Conservation (phyloP, 306 rosid genomes). For the Quercus bicolor region DNA sequence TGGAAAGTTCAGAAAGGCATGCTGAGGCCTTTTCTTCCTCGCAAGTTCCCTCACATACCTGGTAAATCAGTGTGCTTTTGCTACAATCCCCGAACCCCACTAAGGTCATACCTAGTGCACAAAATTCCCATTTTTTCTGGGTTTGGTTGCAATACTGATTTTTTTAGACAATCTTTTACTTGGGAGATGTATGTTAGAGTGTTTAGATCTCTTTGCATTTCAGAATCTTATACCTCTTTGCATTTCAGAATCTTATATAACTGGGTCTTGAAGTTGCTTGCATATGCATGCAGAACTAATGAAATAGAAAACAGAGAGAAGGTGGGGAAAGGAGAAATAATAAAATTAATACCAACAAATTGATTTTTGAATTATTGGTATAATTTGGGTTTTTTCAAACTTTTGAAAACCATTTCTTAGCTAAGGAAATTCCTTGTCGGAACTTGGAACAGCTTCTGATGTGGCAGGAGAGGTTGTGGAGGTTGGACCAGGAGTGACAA, state of each 20-base stretch:
- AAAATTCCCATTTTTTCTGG: no score
- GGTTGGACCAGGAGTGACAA: constrained; percentile 52
- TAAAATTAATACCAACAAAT: neutral
- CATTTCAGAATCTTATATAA: neutral
- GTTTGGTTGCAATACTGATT: neutral
- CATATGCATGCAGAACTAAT: neutral
- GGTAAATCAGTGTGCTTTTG: constrained; percentile 31
- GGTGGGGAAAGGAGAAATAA: neutral
- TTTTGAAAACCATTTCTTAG: neutral
- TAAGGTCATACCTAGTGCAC: no score
- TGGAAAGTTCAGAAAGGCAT: constrained; percentile 75
- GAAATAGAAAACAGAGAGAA: neutral
- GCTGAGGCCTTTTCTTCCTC: constrained; percentile 56
- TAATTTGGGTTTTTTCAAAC: neutral
- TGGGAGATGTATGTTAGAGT: no score
- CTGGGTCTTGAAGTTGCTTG: neutral
- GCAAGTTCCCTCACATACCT: constrained; percentile 64
- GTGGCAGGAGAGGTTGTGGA: constrained; percentile 62
- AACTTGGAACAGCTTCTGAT: constrained; percentile 52
- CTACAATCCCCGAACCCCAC: neutral
- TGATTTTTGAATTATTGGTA: neutral
- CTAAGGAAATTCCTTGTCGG: constrained; percentile 8
- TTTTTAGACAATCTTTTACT: neutral
- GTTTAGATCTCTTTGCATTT: no score
- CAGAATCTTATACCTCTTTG: neutral